A percentile compares a stretch with the other conserved stretches of the same genome.
These are phyloP conservation scores for Friedmanniomyces simplex DNA, from an alignment of 495 filamentous ascomycete genomes.

Conservation along the genomic window DNA sequence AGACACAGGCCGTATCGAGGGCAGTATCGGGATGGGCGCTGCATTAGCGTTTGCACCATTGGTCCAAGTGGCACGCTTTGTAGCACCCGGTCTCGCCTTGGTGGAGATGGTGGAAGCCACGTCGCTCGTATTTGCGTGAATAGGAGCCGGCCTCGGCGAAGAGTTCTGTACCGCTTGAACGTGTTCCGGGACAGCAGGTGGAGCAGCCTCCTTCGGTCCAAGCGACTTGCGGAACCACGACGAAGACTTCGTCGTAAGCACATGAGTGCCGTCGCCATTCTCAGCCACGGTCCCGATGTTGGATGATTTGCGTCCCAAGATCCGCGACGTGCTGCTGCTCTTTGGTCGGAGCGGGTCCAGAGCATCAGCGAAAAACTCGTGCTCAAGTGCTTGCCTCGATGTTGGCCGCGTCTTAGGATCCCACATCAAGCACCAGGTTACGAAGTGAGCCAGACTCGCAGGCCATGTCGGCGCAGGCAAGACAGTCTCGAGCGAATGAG, in stretches of 20 bases:
- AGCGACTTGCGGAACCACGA: constrained; percentile 96
- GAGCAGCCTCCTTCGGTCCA: constrained; percentile 53
- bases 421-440: constrained; percentile 99
- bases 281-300: constrained; percentile 60
- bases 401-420: constrained; percentile 90
- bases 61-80: constrained; percentile 81
- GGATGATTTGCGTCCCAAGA: constrained; percentile 79
- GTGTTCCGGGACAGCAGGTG: constrained; percentile 42
- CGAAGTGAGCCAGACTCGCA: constrained; percentile 72
- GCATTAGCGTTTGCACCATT: constrained; percentile 61
- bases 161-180: constrained; percentile 22
- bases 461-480: constrained; percentile 89
- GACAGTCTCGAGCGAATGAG: constrained; percentile 92
- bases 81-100: constrained; percentile 51
- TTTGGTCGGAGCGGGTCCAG: constrained; percentile 88
- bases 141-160: constrained; percentile 45
- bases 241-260: constrained; percentile 60
- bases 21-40: constrained; percentile 94
- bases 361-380: constrained; percentile 95
- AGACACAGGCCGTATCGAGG: constrained; percentile 90
- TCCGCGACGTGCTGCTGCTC: constrained; percentile 64
- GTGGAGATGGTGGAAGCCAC: constrained; percentile 21
- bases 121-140: constrained; percentile 44
- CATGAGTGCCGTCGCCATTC: constrained; percentile 51
- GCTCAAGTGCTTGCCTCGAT: constrained; percentile 81